Conservation (phyloP, 768 basidiomycete genomes). For the Podaxis sp. region DNA sequence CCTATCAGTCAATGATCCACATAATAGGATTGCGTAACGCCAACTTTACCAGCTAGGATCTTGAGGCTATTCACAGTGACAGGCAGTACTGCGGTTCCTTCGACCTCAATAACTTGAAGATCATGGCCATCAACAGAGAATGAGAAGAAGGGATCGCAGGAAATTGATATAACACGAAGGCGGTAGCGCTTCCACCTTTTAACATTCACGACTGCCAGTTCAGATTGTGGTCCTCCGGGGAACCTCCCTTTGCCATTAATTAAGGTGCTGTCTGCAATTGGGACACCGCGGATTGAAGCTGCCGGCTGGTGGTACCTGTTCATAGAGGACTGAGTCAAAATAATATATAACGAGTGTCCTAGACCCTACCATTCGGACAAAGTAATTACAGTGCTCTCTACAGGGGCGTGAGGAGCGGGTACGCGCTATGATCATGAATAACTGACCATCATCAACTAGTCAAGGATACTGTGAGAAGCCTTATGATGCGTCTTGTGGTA, state of each 20-base stretch:
- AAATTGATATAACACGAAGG: conserved; percentile 47
- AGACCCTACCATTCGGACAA: conserved; percentile 36
- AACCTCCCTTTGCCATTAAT: conserved; percentile 49
- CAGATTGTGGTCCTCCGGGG: conserved; percentile 30
- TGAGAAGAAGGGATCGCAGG: conserved; percentile 42
- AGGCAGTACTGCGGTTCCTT: conserved; percentile 30
- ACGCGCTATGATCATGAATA: not conserved
- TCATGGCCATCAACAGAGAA: conserved; percentile 41
- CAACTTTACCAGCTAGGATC: conserved; percentile 39
- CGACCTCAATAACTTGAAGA: conserved; percentile 39
- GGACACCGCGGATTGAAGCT: conserved; percentile 12
- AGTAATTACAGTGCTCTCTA: conserved; percentile 45
- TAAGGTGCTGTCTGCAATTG: conserved; percentile 32
- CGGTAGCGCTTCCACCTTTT: conserved; percentile 42
- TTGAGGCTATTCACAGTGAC: conserved; percentile 38
- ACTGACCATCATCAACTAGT: conserved; percentile 18
- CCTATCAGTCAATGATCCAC: conserved; percentile 35
- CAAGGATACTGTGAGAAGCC: not conserved
- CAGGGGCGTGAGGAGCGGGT: not conserved
- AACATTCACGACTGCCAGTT: conserved; percentile 41
- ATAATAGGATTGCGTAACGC: conserved; percentile 29
- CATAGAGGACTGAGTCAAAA: not conserved
- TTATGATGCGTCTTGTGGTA: not conserved
- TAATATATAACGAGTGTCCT: not conserved
- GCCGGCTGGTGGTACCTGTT: conserved; percentile 29